phyloP scores from a whole-genome alignment of 208 protist species.

The Porcisia hertigi region DNA sequence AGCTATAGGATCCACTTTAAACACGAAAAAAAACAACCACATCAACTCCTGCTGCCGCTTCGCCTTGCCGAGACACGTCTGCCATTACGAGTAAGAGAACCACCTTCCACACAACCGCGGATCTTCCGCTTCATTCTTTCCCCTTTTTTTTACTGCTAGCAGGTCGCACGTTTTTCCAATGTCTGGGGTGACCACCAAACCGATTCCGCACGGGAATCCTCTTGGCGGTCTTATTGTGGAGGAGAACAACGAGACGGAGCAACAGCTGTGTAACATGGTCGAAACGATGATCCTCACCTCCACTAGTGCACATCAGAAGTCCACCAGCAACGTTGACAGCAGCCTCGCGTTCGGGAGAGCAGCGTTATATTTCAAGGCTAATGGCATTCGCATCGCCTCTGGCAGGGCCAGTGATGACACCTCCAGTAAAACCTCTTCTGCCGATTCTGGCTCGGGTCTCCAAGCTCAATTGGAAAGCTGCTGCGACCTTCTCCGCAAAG shows the following conservation, averaged over 20 bases:
- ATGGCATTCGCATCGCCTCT: constrained; percentile 20
- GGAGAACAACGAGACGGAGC: constrained; percentile 19
- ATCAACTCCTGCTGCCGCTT: neutral
- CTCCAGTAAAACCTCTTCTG: neutral
- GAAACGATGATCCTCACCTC: constrained; percentile 15
- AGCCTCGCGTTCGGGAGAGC: constrained; percentile 6
- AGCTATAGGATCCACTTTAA: neutral
- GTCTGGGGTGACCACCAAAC: constrained; percentile 6
- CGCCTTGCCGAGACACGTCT: neutral
- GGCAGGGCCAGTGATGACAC: neutral
- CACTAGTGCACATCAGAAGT: constrained; percentile 9
- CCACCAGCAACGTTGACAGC: constrained; percentile 3
- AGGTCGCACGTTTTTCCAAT: neutral
- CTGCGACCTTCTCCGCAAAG: constrained; percentile 44
- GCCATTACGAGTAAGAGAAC: neutral
- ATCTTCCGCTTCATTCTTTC: neutral
- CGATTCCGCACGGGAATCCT: neutral
- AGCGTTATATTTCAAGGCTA: constrained; percentile 15
- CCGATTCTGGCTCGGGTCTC: constrained; percentile 13
- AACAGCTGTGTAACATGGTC: constrained; percentile 23
- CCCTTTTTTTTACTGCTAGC: neutral
- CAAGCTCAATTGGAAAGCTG: constrained; percentile 39
- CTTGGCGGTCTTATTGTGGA: constrained; percentile 9
- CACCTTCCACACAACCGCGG: neutral
- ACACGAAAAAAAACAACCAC: too few relatives aligned